Percentiles rank a stretch among this genome's conserved stretches.
These are phyloP conservation scores for Stagonosporopsis vannaccii DNA, from an alignment of 2,329 filamentous ascomycete genomes.

Conservation along the genomic window DNA sequence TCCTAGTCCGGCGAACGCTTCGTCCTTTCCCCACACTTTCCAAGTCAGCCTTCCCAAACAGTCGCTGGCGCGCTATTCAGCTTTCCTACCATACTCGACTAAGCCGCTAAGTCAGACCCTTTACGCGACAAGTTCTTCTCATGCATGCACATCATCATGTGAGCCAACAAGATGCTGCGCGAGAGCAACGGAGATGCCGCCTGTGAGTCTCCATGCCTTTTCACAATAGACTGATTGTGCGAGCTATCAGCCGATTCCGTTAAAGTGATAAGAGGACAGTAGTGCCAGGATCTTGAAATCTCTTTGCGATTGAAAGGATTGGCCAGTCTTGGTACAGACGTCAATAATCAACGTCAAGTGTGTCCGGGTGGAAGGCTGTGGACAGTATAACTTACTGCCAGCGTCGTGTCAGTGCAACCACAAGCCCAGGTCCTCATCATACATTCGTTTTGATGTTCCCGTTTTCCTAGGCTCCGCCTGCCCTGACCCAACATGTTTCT, in stretches of 20 bases:
- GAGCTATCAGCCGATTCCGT: neutral
- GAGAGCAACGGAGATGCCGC: neutral
- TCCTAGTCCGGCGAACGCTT: neutral
- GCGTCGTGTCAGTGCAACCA: neutral
- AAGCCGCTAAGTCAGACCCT: neutral
- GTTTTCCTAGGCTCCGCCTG: neutral
- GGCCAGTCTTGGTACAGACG: neutral
- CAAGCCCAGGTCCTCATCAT: neutral
- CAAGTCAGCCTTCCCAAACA: neutral
- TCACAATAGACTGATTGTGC: neutral
- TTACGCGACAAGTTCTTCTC: neutral
- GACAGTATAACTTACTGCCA: neutral
- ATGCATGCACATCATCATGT: neutral
- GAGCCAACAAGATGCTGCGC: neutral
- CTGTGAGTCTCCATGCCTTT: neutral
- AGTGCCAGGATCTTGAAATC: neutral
- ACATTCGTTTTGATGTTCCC: neutral
- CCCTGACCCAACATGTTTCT: neutral
- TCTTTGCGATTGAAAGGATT: neutral
- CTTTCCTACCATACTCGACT: neutral
- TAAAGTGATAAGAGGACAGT: neutral
- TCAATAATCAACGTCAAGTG: neutral
- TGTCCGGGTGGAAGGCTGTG: neutral
- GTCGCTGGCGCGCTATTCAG: neutral
- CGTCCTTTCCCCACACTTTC: neutral